Conservation (phyloP, 2,329 filamentous ascomycete genomes). For the Endothia cerciana region DNA sequence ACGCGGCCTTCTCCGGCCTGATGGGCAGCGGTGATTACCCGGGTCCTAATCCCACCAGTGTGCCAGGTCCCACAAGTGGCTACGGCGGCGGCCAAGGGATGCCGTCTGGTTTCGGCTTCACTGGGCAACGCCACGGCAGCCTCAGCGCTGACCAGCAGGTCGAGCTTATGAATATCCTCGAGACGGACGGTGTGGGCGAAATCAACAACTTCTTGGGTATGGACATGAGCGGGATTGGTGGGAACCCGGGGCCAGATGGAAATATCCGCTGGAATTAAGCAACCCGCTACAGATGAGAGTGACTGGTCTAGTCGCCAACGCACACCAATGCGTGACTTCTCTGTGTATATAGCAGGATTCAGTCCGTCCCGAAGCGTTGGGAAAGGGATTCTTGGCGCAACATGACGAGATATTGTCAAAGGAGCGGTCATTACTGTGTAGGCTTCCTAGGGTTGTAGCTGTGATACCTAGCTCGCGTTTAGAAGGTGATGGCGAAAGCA, state of each 20-base stretch:
- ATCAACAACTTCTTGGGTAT: slow-evolving; percentile 63
- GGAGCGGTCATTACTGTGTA: background rate
- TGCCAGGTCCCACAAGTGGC: slow-evolving; percentile 15
- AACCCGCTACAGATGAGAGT: background rate
- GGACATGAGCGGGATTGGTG: slow-evolving; percentile 38
- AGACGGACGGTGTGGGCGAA: slow-evolving; percentile 67
- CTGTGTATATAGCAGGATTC: background rate
- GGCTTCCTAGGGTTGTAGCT: background rate
- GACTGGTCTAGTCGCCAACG: background rate
- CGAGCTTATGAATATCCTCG: slow-evolving; percentile 80
- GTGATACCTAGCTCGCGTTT: background rate
- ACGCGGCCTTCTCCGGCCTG: slow-evolving; percentile 33
- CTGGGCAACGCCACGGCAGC: slow-evolving; percentile 63
- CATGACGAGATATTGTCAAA: background rate
- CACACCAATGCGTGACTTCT: background rate
- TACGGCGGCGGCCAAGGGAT: slow-evolving; percentile 32
- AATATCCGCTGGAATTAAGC: slow-evolving; percentile 28
- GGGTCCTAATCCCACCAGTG: slow-evolving; percentile 23
- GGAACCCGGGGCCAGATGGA: slow-evolving; percentile 26
- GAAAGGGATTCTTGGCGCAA: background rate
- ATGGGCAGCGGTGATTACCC: slow-evolving; percentile 30
- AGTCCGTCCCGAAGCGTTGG: too few species aligned
- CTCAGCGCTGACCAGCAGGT: slow-evolving; percentile 80
- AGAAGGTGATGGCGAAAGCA: background rate
- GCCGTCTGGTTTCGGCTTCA: slow-evolving; percentile 35